phyloP scores from a whole-genome alignment of 768 basidiomycete species.

The Mycena chlorophos region DNA sequence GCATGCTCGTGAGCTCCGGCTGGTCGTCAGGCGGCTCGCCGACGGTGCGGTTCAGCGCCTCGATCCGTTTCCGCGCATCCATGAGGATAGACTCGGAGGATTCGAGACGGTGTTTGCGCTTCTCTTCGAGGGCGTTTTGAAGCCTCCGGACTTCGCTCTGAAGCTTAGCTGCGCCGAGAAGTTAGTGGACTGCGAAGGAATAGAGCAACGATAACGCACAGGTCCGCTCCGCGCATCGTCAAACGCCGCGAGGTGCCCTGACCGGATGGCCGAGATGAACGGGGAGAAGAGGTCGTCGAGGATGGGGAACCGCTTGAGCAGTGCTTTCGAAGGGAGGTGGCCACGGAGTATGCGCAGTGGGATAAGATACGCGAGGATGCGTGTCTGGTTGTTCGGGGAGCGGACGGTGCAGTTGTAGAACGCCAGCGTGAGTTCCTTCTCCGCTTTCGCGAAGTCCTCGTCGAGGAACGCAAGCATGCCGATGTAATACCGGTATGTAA shows the following conservation, averaged over 20 bases:
- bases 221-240: slow-evolving; percentile 54
- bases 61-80: slow-evolving; percentile 64
- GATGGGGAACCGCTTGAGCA: slow-evolving; percentile 72
- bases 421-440: slow-evolving; percentile 83
- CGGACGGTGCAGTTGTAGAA: slow-evolving; percentile 78
- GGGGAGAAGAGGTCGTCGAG: slow-evolving; percentile 74
- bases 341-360: slow-evolving; percentile 88
- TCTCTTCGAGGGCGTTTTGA: slow-evolving; percentile 62
- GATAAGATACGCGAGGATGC: slow-evolving; percentile 88
- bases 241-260: slow-evolving; percentile 77
- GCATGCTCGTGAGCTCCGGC: slow-evolving; percentile 63
- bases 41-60: slow-evolving; percentile 61
- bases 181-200: no score
- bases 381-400: slow-evolving; percentile 81
- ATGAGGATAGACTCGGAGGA: slow-evolving; percentile 66
- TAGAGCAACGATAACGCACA: no score
- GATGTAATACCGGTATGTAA: slow-evolving; percentile 91
- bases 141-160: slow-evolving; percentile 66
- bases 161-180: slow-evolving; percentile 68
- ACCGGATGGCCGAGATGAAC: slow-evolving; percentile 76
- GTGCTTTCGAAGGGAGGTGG: slow-evolving; percentile 71
- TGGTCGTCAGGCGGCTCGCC: slow-evolving; percentile 38
- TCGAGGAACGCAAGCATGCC: slow-evolving; percentile 94
- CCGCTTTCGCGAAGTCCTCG: slow-evolving; percentile 86
- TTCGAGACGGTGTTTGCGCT: slow-evolving; percentile 59